Conservation (phyloP, 2,329 filamentous ascomycete species). For the Arthrobotrys entomopaga region DNA sequence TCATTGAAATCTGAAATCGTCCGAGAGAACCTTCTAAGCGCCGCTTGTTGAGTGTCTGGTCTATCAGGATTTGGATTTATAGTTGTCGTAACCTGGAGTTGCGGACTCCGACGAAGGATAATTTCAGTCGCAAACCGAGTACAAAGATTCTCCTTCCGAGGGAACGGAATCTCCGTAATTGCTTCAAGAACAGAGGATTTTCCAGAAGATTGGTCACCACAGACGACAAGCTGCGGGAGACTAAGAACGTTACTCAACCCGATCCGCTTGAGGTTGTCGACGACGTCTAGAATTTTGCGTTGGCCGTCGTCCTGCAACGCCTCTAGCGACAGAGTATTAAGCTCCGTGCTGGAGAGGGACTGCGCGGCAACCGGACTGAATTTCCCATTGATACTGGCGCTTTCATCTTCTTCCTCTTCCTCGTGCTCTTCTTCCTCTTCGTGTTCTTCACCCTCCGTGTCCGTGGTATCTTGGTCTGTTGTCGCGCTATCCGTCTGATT, state of each 20-base stretch:
- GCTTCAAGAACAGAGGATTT: slow-evolving; percentile 75
- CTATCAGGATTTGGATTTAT: slow-evolving; percentile 62
- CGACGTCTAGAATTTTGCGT: slow-evolving; percentile 66
- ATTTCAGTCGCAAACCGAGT: slow-evolving; percentile 73
- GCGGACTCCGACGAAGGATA: slow-evolving; percentile 64
- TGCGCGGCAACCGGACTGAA: background rate
- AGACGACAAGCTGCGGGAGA: slow-evolving; percentile 69
- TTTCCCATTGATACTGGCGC: slow-evolving; percentile 3
- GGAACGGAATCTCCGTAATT: slow-evolving; percentile 71
- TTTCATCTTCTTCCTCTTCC: slow-evolving; percentile 3
- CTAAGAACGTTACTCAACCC: slow-evolving; percentile 66
- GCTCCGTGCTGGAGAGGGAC: slow-evolving; percentile 11
- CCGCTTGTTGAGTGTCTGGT: slow-evolving; percentile 58
- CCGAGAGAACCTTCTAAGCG: slow-evolving; percentile 61
- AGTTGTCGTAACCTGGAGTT: slow-evolving; percentile 63
- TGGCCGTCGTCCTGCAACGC: slow-evolving; percentile 65
- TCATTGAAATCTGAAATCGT: slow-evolving; percentile 62
- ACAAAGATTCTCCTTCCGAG: slow-evolving; percentile 68
- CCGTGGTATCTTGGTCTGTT: slow-evolving; percentile 4
- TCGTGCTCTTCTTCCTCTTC: slow-evolving; percentile 14
- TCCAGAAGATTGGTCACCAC: slow-evolving; percentile 71
- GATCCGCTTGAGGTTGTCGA: slow-evolving; percentile 67
- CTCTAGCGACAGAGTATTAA: slow-evolving; percentile 61
- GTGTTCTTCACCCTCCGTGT: slow-evolving; percentile 13
- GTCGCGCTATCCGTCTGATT: background rate